Evolutionary conservation across 1,284 basidiomycete species (phyloP).

Genomic region (Salmacisia buchloeana): DNA sequence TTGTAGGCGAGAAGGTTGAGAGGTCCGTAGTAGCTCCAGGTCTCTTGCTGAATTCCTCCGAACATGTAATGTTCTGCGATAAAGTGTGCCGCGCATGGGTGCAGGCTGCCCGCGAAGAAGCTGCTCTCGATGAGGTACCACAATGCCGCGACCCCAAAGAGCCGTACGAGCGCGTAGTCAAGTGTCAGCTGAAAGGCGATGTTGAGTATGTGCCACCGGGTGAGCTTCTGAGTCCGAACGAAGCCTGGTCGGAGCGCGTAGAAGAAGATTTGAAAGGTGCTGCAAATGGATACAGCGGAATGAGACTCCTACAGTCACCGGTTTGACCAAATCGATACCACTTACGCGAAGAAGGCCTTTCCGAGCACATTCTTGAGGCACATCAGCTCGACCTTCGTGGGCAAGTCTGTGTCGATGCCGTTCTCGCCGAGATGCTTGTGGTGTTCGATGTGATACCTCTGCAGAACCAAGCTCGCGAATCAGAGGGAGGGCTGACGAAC

Average conservation of each 20-base stretch:
- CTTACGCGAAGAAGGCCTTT: constrained; percentile 83
- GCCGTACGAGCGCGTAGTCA: constrained; percentile 58
- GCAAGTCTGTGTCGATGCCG: constrained; percentile 89
- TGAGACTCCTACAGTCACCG: no score
- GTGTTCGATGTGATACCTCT: constrained; percentile 77
- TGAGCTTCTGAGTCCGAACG: constrained; percentile 74
- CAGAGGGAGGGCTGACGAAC: constrained; percentile 20
- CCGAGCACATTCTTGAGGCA: constrained; percentile 90
- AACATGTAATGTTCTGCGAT: constrained; percentile 68
- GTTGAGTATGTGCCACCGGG: constrained; percentile 79
- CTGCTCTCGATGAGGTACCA: constrained; percentile 78
- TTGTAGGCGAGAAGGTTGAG: constrained; percentile 92
- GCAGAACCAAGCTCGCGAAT: not conserved
- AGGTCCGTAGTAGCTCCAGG: constrained; percentile 91
- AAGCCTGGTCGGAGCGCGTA: constrained; percentile 96
- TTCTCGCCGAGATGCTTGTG: constrained; percentile 94
- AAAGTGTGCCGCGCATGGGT: constrained; percentile 94
- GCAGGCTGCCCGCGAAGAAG: constrained; percentile 91
- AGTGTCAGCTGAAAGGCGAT: constrained; percentile 66
- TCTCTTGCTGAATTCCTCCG: constrained; percentile 65
- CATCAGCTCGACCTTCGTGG: constrained; percentile 75
- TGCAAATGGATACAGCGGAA: no score
- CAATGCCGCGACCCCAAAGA: constrained; percentile 29
- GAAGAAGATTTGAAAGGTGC: constrained; percentile 93
- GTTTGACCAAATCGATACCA: no score